phyloP scores from a whole-genome alignment of 1,284 basidiomycete species.

The Ustilago sp. region DNA sequence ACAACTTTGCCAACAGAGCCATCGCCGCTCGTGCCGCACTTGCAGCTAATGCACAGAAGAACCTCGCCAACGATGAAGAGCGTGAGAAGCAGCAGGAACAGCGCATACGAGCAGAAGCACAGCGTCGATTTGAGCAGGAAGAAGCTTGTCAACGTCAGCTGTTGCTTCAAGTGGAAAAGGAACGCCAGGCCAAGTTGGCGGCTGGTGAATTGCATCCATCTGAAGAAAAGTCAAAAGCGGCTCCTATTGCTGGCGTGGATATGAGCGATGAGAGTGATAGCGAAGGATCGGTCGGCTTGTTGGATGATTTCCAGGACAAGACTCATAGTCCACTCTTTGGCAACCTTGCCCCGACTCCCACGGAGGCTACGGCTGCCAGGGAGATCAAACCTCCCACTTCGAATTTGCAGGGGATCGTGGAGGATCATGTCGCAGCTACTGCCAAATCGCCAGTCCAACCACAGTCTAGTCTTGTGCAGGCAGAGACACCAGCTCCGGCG shows the following conservation, averaged over 20 bases:
- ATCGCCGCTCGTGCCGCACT: slow-evolving; percentile 65
- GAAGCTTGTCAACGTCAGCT: slow-evolving; percentile 58
- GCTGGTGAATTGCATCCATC: slow-evolving; percentile 42
- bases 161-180: slow-evolving; percentile 54
- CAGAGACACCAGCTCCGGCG: slow-evolving; percentile 18
- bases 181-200: slow-evolving; percentile 51
- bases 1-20: slow-evolving; percentile 49
- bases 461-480: not conserved
- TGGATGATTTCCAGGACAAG: slow-evolving; percentile 49
- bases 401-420: slow-evolving; percentile 34
- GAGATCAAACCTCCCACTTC: slow-evolving; percentile 38
- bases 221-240: slow-evolving; percentile 48
- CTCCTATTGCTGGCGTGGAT: slow-evolving; percentile 64
- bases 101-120: slow-evolving; percentile 52
- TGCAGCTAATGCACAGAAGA: slow-evolving; percentile 64
- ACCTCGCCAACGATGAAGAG: slow-evolving; percentile 52
- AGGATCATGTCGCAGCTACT: slow-evolving; percentile 19
- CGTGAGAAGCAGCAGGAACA: slow-evolving; percentile 54
- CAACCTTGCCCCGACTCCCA: slow-evolving; percentile 38
- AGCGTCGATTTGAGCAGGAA: slow-evolving; percentile 61
- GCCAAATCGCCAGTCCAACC: not conserved
- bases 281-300: slow-evolving; percentile 50
- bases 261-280: slow-evolving; percentile 68
- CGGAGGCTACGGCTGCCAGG: slow-evolving; percentile 27
- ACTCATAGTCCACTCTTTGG: slow-evolving; percentile 64